Conservation (phyloP, 2,329 filamentous ascomycete species). For the Calonectria fujianensis region DNA sequence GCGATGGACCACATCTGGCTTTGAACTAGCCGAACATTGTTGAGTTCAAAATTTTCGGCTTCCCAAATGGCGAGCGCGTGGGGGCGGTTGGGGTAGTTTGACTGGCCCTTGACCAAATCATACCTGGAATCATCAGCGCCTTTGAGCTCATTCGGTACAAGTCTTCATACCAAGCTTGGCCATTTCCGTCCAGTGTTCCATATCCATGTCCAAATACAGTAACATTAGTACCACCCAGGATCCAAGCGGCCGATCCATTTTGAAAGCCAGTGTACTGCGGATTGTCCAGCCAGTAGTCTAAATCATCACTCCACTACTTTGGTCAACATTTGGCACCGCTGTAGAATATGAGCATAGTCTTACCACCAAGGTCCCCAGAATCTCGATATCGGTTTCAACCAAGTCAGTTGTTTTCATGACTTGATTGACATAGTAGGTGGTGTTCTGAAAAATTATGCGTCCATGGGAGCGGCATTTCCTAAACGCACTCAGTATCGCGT, state of each 20-base stretch:
- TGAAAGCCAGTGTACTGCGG: slow-evolving; percentile 11
- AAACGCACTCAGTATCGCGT: slow-evolving; percentile 9
- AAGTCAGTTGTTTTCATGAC: slow-evolving; percentile 18
- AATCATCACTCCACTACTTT: slow-evolving; percentile 1
- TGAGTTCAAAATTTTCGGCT: slow-evolving; percentile 4
- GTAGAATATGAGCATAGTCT: background rate
- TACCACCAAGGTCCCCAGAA: slow-evolving; percentile 10
- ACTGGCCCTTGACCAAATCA: slow-evolving; percentile 14
- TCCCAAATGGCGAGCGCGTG: slow-evolving; percentile 4
- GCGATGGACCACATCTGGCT: slow-evolving; percentile 27
- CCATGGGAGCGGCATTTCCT: background rate
- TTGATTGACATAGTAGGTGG: background rate
- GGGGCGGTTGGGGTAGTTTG: slow-evolving; percentile 18
- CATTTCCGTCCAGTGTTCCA: slow-evolving; percentile 20
- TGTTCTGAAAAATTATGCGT: background rate
- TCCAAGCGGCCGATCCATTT: slow-evolving; percentile 15
- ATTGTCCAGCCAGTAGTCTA: slow-evolving; percentile 15
- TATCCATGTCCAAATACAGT: slow-evolving; percentile 23
- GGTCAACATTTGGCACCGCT: background rate
- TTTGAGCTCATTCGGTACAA: background rate
- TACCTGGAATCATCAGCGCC: background rate
- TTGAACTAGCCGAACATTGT: slow-evolving; percentile 3
- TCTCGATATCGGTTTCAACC: slow-evolving; percentile 17
- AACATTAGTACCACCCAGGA: slow-evolving; percentile 9
- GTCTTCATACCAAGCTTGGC: slow-evolving; percentile 4